These are phyloP conservation scores for Candida odintsovae DNA, from an alignment of 805 yeast species.

Conservation along the genomic window DNA sequence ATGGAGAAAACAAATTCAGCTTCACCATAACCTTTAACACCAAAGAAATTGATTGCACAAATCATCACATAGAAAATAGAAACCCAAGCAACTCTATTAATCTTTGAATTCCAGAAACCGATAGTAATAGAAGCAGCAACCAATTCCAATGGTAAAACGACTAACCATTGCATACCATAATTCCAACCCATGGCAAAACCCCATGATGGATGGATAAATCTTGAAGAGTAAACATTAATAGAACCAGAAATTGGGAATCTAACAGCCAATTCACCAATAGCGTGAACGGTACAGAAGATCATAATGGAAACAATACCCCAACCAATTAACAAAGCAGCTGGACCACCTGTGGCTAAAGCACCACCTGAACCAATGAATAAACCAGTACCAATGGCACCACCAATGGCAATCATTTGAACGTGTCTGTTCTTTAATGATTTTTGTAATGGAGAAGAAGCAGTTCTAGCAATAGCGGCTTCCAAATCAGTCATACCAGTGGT, in stretches of 20 bases:
- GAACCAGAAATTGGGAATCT: slow-evolving; percentile 68
- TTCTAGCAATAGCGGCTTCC: slow-evolving; percentile 36
- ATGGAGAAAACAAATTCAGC: slow-evolving; percentile 56
- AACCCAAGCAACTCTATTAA: slow-evolving; percentile 43
- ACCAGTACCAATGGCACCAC: slow-evolving; percentile 83
- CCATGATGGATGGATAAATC: slow-evolving; percentile 54
- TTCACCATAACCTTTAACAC: slow-evolving; percentile 49
- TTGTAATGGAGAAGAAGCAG: slow-evolving; percentile 12
- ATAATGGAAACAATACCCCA: slow-evolving; percentile 44
- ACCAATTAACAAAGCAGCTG: slow-evolving; percentile 36
- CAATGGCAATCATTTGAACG: slow-evolving; percentile 75
- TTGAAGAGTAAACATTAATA: slow-evolving; percentile 50
- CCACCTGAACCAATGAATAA: slow-evolving; percentile 68
- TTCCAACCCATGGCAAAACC: slow-evolving; percentile 60
- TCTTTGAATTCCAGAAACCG: slow-evolving; percentile 41
- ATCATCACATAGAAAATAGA: slow-evolving; percentile 42
- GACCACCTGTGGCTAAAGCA: slow-evolving; percentile 61
- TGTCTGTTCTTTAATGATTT: slow-evolving; percentile 47
- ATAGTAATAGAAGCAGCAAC: slow-evolving; percentile 51
- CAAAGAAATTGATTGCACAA: slow-evolving; percentile 43
- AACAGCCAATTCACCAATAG: slow-evolving; percentile 56
- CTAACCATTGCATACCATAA: slow-evolving; percentile 47
- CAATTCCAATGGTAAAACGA: slow-evolving; percentile 44
- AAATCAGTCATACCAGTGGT: slow-evolving; percentile 29
- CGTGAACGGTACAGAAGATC: slow-evolving; percentile 45